Evolutionary conservation across 306 rosid species (phyloP), one percentile per base, ranked within the genome.

Genomic region (Senna siamea): DNA sequence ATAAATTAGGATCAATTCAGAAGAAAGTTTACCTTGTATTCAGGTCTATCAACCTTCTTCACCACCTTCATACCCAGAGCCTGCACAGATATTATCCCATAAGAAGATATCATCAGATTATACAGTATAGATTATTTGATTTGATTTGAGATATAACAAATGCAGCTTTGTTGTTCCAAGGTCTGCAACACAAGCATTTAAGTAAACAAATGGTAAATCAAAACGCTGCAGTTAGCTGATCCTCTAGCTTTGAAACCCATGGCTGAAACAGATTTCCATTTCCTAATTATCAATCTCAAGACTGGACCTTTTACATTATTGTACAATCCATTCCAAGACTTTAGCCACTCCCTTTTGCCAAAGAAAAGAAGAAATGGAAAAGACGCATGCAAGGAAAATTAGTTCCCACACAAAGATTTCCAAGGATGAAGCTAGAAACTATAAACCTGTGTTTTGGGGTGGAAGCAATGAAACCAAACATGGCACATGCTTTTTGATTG

Each of bases 21-120:
- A 65, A n/a, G 47, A 68, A 62, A 66, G 19, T 32, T 75, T 44
- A 92, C 97, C 99, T 89, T 94, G 79, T 94, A 72, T 70, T 94
- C 88, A 14, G 98, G 96, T 74, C 89, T 90, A 50, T 95, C 99
- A 69, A 80, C 79, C 81, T 61, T 95, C 89, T 83, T 92, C 54
- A 90, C 79, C 32, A 88, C 67, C 77, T 85, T 85, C 90, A 95
- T 64, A 57, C 99, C 99, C 80, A 92, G 72, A 51, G 98, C 96
- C 99, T 95, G 76, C 54, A 66, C 20, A 68, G 32, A 17, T 62
- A 38, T 35, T 67, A 74, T 46, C 67, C 73, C 77, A 69, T 63
- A 74, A 47, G 56, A 69, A 37, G 12, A 40, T 17, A 10, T 47
- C 32, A 66, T 75, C 44, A 26, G 46, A 61, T 19, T 58, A 68